Conservation (phyloP, 108 stramenopile species). For the Fragilaria radians region DNA sequence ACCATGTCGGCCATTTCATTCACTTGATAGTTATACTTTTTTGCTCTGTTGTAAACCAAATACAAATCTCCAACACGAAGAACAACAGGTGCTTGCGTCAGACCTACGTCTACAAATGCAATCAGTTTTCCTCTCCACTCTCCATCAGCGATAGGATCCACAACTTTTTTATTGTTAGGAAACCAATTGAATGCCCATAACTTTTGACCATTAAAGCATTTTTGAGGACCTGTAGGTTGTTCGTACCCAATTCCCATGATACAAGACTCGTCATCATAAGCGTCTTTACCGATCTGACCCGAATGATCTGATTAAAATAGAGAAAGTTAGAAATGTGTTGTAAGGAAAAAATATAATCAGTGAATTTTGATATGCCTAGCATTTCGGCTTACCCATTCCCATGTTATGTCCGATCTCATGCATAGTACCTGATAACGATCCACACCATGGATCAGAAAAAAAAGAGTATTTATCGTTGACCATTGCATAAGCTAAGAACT, state of each 20-base stretch:
- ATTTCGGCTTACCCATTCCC: constrained; percentile 14
- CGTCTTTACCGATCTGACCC: neutral
- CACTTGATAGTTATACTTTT: neutral
- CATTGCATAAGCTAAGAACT: constrained; percentile 23
- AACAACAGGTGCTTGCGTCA: neutral
- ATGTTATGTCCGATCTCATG: constrained; percentile 74
- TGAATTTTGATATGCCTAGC: no score
- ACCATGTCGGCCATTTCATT: neutral
- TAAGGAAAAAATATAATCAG: no score
- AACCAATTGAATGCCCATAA: neutral
- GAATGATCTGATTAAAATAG: neutral
- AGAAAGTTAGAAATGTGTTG: no score
- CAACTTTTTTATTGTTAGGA: neutral
- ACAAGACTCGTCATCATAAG: neutral
- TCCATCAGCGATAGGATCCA: neutral
- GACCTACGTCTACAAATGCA: neutral
- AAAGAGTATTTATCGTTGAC: constrained; percentile 20
- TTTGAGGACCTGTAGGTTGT: neutral
- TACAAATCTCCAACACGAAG: neutral
- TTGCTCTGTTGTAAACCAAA: neutral
- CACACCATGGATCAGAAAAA: constrained; percentile 49
- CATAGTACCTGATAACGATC: constrained; percentile 20
- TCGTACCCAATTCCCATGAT: neutral
- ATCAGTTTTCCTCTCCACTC: neutral
- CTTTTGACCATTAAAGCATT: neutral